Evolutionary conservation across 2,329 filamentous ascomycete species (phyloP), one percentile per base, ranked within the genome.

Genomic region (Calonectria henricotiae): DNA sequence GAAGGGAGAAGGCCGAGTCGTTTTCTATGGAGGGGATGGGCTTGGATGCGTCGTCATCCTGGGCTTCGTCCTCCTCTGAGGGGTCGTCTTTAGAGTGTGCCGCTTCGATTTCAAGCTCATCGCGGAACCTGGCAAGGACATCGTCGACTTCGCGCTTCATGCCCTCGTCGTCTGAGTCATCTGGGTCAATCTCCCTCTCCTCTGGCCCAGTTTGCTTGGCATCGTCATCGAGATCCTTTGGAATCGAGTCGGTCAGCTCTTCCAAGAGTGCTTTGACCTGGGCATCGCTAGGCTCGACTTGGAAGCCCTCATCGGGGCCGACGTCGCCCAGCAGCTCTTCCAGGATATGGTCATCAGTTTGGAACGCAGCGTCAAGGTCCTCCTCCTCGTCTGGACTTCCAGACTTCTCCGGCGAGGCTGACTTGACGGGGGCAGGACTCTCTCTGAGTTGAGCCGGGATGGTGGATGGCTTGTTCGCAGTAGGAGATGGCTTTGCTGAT

Each of bases 301-400:
- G 72, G 61, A 77, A 73, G 4, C 65, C 70, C 25, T 83, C 80
- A 12, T 84, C 81, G 0, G 81, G 75, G 39, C 79, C 79, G 1
- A 87, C 81, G 32, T 85, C 83, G 2, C 81, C 83, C 2, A 90
- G 81, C 11, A 90, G 81, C 69, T 89, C 87, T 65, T 89, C 84
- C 0, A 89, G 80, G 1, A 84, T 86, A 55, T 85, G 80, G n/a
- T 89, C 87, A 72, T 89, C 87, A 2, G 85, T 86, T 41, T 83
- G 79, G 32, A 86, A 81, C 20, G 86, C 75, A 1, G 81, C 74
- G 0, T 83, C 82, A 4, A 80, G 77, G 44, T 84, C 83, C 0
- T 84, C 81, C 47, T 81, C 79, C 0, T 80, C 79, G 0, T 46
- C 35, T 9, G 49, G 27, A 4, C 70, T 65, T 5, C n/a, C 23